A percentile compares a stretch with the other conserved stretches of the same genome.
These are phyloP conservation scores for Ogataea zsoltii DNA, from an alignment of 805 yeast species.

Conservation along the genomic window DNA sequence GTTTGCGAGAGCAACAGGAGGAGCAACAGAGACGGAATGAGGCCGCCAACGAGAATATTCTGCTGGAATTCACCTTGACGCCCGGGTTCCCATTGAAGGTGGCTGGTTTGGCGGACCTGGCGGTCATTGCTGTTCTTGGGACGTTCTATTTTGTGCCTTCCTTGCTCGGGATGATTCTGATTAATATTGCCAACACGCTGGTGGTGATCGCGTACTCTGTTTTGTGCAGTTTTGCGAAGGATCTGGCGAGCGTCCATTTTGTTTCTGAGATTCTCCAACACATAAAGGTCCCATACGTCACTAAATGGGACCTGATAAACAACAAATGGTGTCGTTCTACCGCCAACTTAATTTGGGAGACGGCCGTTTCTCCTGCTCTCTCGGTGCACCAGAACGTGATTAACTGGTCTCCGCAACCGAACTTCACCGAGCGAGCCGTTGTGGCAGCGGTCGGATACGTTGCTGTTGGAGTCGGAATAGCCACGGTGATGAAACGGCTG, in stretches of 20 bases:
- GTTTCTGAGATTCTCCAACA: background rate
- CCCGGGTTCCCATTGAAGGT: constrained; percentile 18
- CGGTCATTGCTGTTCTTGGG: constrained; percentile 22
- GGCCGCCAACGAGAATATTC: constrained; percentile 13
- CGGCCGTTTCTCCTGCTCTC: constrained; percentile 7
- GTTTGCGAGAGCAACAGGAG: constrained; percentile 9
- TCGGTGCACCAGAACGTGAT: constrained; percentile 18
- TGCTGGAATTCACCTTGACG: constrained; percentile 16
- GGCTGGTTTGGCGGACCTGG: constrained; percentile 25
- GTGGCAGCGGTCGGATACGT: constrained; percentile 25
- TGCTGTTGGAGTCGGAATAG: constrained; percentile 9
- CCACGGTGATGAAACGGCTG: constrained; percentile 23
- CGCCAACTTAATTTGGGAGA: background rate
- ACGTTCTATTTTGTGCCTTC: constrained; percentile 29
- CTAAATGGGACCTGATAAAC: background rate
- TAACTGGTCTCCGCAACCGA: constrained; percentile 26
- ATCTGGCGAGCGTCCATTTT: background rate
- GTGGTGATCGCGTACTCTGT: background rate
- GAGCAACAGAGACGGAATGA: constrained; percentile 11
- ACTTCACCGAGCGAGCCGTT: constrained; percentile 18
- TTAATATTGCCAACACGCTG: constrained; percentile 17
- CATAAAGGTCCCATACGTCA: background rate
- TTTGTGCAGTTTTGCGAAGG: constrained; percentile 1
- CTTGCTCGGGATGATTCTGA: constrained; percentile 23
- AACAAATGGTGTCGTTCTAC: background rate